Evolutionary conservation across 2,329 filamentous ascomycete species (phyloP), one percentile per base, ranked within the genome.

Genomic region (Fusarium armeniacum): DNA sequence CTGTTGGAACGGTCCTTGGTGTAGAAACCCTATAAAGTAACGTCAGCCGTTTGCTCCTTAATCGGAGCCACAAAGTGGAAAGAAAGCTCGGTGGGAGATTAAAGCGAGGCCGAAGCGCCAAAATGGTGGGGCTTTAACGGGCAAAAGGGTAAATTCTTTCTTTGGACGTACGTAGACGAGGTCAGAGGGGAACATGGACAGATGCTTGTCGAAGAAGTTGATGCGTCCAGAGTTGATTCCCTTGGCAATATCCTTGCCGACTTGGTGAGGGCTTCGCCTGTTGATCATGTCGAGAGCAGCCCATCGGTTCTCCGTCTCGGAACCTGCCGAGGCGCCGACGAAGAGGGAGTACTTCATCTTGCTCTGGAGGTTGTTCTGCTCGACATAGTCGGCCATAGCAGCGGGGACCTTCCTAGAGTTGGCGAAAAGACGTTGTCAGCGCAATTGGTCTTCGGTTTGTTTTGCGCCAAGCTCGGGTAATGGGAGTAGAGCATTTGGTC

Each of bases 241-340:
- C 83, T 93, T 95, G 65, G 93, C 89, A 71, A 97, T 97, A 62
- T 92, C 87, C 84, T 97, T 97, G 77, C 93, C 93, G 65, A 97
- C 93, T 78, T 97, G 93, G 82, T 97, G 93, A 58, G 93, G 93
- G 73, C 89, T 88, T 59, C 93, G 88, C 60, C 93, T 86, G 82
- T 95, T 91, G 75, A 97, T 97, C 93, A 97, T 97, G 81, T 97
- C 91, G 69, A 95, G 83, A 6, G 83, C 81, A n/a, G 94, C 93
- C 94, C 94, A 97, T 80, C 93, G 86, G 81, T 96, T 96, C 83
- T 97, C 93, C 0, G 93, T 97, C 82, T 96, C 93, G 20, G 93
- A 91, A 38, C 93, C 93, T 18, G 92, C 94, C 7, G 92, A 95
- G n/a, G 93, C 93, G 55, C 93, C 94, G 12, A 97, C 93, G 73